phyloP scores from a whole-genome alignment of 805 yeast species.

The Starmerella sirachaensis region DNA sequence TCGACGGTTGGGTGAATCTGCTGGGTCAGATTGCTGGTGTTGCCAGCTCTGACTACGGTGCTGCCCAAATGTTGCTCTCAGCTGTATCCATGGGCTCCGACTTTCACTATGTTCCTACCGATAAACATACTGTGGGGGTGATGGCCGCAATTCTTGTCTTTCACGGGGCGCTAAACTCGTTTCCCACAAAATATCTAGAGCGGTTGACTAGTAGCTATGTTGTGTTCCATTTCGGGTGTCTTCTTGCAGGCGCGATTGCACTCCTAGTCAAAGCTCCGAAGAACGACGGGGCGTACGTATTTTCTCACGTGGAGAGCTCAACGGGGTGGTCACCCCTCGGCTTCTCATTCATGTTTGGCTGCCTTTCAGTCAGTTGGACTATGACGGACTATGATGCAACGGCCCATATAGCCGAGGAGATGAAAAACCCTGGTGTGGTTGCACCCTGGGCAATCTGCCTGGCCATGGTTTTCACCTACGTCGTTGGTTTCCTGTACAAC shows the following conservation, averaged over 20 bases:
- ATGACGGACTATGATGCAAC: constrained; percentile 71
- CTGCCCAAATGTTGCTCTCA: constrained; percentile 28
- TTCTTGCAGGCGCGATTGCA: constrained; percentile 41
- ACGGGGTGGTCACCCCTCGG: constrained; percentile 44
- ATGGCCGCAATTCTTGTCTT: constrained; percentile 36
- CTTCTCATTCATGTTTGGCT: constrained; percentile 48
- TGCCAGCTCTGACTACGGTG: constrained; percentile 29
- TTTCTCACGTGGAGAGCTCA: constrained; percentile 36
- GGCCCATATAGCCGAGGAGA: constrained; percentile 63
- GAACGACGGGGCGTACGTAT: constrained; percentile 37
- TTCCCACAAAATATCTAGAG: constrained; percentile 40
- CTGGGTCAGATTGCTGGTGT: constrained; percentile 30
- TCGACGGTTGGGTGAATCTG: constrained; percentile 43
- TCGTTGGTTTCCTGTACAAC: constrained; percentile 27
- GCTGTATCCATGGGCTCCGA: constrained; percentile 28
- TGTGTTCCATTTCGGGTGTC: constrained; percentile 37
- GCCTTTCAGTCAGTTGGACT: constrained; percentile 34
- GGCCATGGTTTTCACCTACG: constrained; percentile 30
- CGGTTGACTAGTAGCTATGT: constrained; percentile 42
- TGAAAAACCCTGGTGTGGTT: constrained; percentile 40
- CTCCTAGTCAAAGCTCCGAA: constrained; percentile 42
- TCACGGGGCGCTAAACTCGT: constrained; percentile 41
- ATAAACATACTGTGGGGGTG: constrained; percentile 24
- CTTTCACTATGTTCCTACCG: constrained; percentile 26
- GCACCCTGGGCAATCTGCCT: constrained; percentile 51